phyloP scores from a whole-genome alignment of 108 stramenopile genomes.

The Nannochloropsis granulata region DNA sequence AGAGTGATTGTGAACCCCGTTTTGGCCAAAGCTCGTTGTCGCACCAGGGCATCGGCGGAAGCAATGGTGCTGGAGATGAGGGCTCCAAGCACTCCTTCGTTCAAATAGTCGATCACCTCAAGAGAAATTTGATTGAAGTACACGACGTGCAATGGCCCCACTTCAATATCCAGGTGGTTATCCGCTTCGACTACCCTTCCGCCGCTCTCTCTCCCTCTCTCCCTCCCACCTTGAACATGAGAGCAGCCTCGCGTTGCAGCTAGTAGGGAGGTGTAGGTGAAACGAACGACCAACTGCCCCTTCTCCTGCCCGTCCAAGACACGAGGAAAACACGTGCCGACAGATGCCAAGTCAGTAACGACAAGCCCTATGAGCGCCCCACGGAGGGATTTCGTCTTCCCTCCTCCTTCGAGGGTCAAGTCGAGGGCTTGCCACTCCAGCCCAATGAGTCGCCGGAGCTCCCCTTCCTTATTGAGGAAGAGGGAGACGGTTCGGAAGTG shows the following conservation, averaged over 20 bases:
- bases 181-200: background rate
- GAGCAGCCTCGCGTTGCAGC: background rate
- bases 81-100: constrained; percentile 16
- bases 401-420: background rate
- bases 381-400: background rate
- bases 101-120: constrained; percentile 17
- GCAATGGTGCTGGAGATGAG: background rate
- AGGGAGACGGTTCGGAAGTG: background rate
- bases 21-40: background rate
- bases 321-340: background rate
- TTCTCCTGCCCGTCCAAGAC: background rate
- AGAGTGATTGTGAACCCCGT: background rate
- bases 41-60: background rate
- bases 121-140: constrained; percentile 23
- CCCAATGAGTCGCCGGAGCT: constrained; percentile 5
- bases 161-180: background rate
- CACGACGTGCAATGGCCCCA: background rate
- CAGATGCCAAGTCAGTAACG: background rate
- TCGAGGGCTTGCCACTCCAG: background rate
- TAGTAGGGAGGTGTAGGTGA: background rate
- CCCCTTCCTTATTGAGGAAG: constrained; percentile 15
- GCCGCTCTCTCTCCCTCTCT: background rate
- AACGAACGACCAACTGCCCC: background rate
- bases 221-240: background rate
- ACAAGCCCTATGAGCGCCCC: background rate